Conservation (phyloP, 371 early-diverging fungal species). For the Mucor plumbeus region DNA sequence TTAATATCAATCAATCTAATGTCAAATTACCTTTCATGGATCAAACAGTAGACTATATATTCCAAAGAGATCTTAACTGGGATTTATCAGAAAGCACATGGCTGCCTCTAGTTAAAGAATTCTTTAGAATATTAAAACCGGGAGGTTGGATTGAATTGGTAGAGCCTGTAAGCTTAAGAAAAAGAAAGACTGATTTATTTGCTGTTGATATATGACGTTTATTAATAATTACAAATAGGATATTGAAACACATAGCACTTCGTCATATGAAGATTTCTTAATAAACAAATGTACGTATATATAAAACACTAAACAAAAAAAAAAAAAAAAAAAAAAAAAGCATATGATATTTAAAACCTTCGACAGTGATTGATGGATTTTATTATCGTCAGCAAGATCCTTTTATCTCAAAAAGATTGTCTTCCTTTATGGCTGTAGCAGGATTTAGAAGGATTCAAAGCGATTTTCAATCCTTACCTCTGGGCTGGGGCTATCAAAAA, state of each 20-base stretch:
- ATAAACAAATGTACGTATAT: constrained; percentile 41
- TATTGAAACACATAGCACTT: constrained; percentile 39
- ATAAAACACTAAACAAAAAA: not conserved
- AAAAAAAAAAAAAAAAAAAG: not conserved
- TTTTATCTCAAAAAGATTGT: constrained; percentile 24
- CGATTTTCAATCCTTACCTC: constrained; percentile 46
- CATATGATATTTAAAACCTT: too few relatives aligned
- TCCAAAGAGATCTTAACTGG: constrained; percentile 47
- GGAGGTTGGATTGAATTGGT: constrained; percentile 56
- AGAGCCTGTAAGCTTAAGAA: constrained; percentile 36
- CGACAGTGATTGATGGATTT: constrained; percentile 13
- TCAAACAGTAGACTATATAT: constrained; percentile 44
- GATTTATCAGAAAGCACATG: constrained; percentile 31
- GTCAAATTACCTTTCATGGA: constrained; percentile 45
- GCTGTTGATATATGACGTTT: too few relatives aligned
- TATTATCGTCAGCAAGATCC: constrained; percentile 15
- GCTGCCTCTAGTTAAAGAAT: constrained; percentile 37
- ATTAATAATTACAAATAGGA: constrained; percentile 19
- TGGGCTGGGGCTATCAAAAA: constrained; percentile 40
- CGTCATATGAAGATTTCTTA: constrained; percentile 33
- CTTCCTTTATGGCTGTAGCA: constrained; percentile 37
- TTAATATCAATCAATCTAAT: not conserved
- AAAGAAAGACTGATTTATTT: not conserved
- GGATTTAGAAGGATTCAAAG: constrained; percentile 50
- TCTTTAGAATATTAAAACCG: constrained; percentile 44